Evolutionary conservation across 75 land plant species (phyloP).

Genomic region (Cupressus sempervirens): DNA sequence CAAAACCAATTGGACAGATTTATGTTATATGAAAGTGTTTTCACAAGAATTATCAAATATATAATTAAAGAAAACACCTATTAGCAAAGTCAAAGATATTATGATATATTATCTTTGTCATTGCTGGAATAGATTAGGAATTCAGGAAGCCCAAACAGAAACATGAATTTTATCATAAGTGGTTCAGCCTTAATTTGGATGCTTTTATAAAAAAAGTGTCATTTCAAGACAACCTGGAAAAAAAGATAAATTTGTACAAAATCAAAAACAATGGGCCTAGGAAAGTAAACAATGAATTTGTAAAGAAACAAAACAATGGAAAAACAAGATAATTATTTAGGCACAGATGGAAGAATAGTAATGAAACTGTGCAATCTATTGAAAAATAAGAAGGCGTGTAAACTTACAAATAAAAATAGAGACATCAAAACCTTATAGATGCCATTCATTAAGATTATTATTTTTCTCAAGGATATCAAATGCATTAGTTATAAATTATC

Average conservation of each 20-base stretch:
- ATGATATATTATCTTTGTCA: background rate
- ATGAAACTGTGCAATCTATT: background rate
- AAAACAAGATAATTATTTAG: background rate
- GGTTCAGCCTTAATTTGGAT: background rate
- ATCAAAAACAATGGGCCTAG: background rate
- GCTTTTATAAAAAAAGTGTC: background rate
- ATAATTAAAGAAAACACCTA: background rate
- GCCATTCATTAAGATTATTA: background rate
- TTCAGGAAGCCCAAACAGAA: background rate
- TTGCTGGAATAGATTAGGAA: background rate
- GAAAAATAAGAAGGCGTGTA: background rate
- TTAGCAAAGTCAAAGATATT: background rate
- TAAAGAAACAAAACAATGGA: background rate
- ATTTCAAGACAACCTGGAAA: background rate
- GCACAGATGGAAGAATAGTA: background rate
- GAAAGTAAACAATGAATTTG: background rate
- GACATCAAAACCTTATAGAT: background rate
- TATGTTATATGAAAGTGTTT: background rate
- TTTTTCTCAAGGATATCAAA: no score
- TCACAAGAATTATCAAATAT: background rate
- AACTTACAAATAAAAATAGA: background rate
- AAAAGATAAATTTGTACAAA: background rate
- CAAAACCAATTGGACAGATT: background rate
- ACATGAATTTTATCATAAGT: background rate
- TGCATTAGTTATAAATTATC: background rate